These are phyloP conservation scores for Theileria orientalis DNA, from an alignment of 169 alveolate genomes.

Conservation along the genomic window DNA sequence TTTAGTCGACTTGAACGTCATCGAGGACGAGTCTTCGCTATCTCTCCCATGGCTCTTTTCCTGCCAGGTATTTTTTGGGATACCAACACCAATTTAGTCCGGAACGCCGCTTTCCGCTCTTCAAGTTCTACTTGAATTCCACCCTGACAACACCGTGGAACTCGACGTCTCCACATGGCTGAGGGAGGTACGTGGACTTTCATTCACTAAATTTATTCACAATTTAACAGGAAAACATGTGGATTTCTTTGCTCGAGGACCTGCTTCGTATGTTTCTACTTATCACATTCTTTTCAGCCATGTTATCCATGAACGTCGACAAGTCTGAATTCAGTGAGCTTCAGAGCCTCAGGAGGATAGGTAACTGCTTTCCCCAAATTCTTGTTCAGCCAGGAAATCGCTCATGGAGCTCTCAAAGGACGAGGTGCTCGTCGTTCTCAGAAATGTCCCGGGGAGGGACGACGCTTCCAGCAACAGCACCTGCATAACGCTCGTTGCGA, in stretches of 20 bases:
- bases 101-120: slow-evolving; percentile 88
- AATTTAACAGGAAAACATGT: slow-evolving; percentile 78
- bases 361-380: slow-evolving; percentile 21
- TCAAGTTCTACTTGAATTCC: slow-evolving; percentile 85
- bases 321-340: slow-evolving; percentile 45
- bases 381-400: slow-evolving; percentile 70
- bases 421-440: slow-evolving; percentile 74
- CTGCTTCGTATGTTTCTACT: slow-evolving; percentile 66
- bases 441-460: slow-evolving; percentile 86
- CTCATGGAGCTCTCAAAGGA: slow-evolving; percentile 74
- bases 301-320: slow-evolving; percentile 43
- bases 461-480: slow-evolving; percentile 81
- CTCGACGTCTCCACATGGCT: slow-evolving; percentile 84
- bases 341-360: slow-evolving; percentile 48
- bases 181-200: slow-evolving; percentile 72
- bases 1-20: slow-evolving; percentile 38
- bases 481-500: slow-evolving; percentile 81
- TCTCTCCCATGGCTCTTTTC: slow-evolving; percentile 89
- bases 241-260: slow-evolving; percentile 80
- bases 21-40: slow-evolving; percentile 73
- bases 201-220: slow-evolving; percentile 23
- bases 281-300: slow-evolving; percentile 23
- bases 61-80: slow-evolving; percentile 68
- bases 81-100: slow-evolving; percentile 23
- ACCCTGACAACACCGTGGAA: slow-evolving; percentile 81